Evolutionary conservation across 2,329 filamentous ascomycete species (phyloP), one percentile per base, ranked within the genome.

Genomic region (Alternaria infectoria): DNA sequence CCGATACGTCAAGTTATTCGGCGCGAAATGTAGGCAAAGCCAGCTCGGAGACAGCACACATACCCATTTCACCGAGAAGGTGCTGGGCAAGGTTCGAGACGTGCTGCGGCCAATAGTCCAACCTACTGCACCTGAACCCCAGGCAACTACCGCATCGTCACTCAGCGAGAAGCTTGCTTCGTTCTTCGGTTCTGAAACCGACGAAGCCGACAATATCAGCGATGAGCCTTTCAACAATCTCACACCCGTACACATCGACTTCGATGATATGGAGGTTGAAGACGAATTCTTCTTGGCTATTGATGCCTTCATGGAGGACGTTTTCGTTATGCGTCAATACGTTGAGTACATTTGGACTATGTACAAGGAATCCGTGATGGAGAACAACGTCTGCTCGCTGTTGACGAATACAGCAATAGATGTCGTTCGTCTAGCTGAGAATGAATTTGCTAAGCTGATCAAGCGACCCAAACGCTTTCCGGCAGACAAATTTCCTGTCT

Each of bases 361-460:
- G 0, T 36, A 36, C 32, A 36, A 36, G 32, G 7, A 8, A 9
- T 15, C 13, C 13, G 13, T 5, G 4, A 0, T 36, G 13, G 32
- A 36, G 4, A 36, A 36, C 32, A 36, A n/a, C 3, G 32, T 36
- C 2, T 36, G 32, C 7, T 36, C 32, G 7, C 2, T 36, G 7
- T n/a, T 36, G 6, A 36, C 32, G 32, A 36, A 36, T 9, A 36
- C 32, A 36, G 32, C 32, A 9, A 36, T 36, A 36, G 32, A 36
- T 2, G 32, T 36, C 32, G 4, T 36, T 1, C 32, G 32, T 36
- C 4, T 36, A 36, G 32, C 32, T 36, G 32, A 36, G 7, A 36
- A 9, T 0, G 7, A 36, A 1, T 36, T 36, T 0, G 32, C 1
- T 9, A 0, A 1, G 4, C 4, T 36, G 2, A 0, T 36, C 32